A percentile compares a stretch with the other conserved stretches of the same genome.
These are phyloP conservation scores for Pharus latifolius DNA, from an alignment of 176 grass and related monocot genomes.

Conservation along the genomic window DNA sequence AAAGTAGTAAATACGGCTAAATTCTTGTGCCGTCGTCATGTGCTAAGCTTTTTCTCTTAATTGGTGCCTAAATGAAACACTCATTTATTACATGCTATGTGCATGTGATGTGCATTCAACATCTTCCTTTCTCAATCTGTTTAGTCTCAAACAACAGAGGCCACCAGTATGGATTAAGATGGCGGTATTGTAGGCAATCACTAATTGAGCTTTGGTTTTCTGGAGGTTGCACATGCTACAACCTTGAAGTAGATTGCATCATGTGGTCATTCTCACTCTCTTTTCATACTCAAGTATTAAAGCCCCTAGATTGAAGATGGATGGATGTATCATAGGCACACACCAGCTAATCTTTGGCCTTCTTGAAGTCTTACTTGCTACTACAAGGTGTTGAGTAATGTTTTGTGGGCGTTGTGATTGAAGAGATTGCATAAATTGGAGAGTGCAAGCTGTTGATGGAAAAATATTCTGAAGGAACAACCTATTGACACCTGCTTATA, in stretches of 20 bases:
- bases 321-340: not conserved
- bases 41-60: not conserved
- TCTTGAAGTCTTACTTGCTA: not conserved
- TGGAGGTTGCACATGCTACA: not conserved
- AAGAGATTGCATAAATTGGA: not conserved
- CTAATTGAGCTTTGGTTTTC: not conserved
- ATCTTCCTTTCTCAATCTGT: not conserved
- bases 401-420: not conserved
- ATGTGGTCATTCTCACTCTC: not conserved
- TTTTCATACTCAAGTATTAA: not conserved
- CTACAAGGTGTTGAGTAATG: not conserved
- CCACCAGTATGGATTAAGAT: not conserved
- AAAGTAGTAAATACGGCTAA: not conserved
- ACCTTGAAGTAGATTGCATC: not conserved
- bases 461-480: not conserved
- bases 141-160: not conserved
- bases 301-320: not conserved
- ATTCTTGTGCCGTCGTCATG: not conserved
- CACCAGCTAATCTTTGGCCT: not conserved
- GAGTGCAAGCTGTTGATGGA: not conserved
- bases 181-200: not conserved
- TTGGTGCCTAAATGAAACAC: not conserved
- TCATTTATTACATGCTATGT: not conserved
- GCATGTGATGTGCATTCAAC: not conserved
- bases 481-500: no score